Evolutionary conservation across 768 basidiomycete genomes (phyloP), one percentile per base, ranked within the genome.

Genomic region (Mycena capillaripes): DNA sequence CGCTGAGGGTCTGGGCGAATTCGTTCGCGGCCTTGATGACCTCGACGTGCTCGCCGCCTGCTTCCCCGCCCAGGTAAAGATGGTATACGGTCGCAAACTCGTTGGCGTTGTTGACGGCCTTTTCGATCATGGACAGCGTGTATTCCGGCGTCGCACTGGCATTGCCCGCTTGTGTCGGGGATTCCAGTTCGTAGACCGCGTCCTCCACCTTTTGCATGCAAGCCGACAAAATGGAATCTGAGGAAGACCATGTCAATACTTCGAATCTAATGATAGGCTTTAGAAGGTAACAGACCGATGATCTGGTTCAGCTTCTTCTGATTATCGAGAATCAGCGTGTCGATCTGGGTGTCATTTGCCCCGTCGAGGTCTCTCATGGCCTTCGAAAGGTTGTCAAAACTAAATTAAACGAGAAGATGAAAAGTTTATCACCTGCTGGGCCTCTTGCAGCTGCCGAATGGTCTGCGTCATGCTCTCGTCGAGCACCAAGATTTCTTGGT

Each of bases 11-110:
- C 82, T 99, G 98, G 0, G 97, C 97, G 67, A 98, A 92, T 78
- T 97, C 97, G 83, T 98, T 98, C 71, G 97, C 96, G 58, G 93
- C 91, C 83, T 98, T 98, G 87, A 99, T 99, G 66, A 99, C 98
- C 60, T 98, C 96, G 72, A 99, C 98, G 79, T 98, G 91, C 63
- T 98, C 95, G 11, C 97, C 98, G 36, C 97, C 97, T 52, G 86
- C 85, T 74, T 97, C 96, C 27, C 93, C 93, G 71, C 91, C 89
- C 25, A 99, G 89, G 82, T 95, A 95, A 12, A 98, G 90, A 80
- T 96, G 96, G 86, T 96, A 99, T 68, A 96, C 88, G 21, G 94
- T 95, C 12, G 97, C 98, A 78, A 99, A 99, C 78, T 99, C 97
- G 56, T 92, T 98, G 19, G 97, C 96, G 77, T 94, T 97, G 81